Base-by-base conservation (phyloP, 768 basidiomycete species). In the Xerocomus potaroensis region DNA sequence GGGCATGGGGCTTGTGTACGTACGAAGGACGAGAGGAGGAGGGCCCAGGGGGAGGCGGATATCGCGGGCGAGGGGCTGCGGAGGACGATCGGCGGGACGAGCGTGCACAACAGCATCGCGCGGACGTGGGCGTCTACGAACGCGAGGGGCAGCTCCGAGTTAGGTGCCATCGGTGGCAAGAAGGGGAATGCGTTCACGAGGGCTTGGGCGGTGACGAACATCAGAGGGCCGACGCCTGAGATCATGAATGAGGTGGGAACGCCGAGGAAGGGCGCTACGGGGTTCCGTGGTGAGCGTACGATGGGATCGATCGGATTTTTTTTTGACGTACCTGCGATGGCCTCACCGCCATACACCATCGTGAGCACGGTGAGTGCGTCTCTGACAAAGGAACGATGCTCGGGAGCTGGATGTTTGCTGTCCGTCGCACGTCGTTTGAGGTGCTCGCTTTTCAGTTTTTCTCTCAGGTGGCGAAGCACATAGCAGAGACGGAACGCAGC, bases 341-440 rank as follows among this genome's bases (percentile, higher is more conserved):
- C 80, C 64, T 90, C 85, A n/a, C 88, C 88, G 8, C 87, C 87
- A 57, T 81, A 89, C 1, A 89, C 86, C 23, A 90, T 80, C 12
- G 79, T 66, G 26, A 86, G 67, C 3, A 81, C 81, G 1, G 83
- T 74, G 5, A 74, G 61, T 15, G 76, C 61, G 53, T 78, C 79
- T 56, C 80, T 77, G 29, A 74, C 71, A 50, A 85, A 81, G 4
- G 84, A 83, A 14, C 68, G 69, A 32, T 70, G 63, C 54, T 82
- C 83, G 9, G 73, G 46, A 4, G 61, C 62, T 8, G 59, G 51
- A 4, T 53, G 45, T 16, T 57, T 62, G 35, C 66, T 67, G 49
- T 74, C 71, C 18, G 53, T 60, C 32, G 52, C 51, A n/a, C 45
- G 49, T 38, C 62, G 69, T 11, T 66, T 61, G 35, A 72, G 55